Conservation (phyloP, 257 asterid genomes). For the Ilex aquifolium region DNA sequence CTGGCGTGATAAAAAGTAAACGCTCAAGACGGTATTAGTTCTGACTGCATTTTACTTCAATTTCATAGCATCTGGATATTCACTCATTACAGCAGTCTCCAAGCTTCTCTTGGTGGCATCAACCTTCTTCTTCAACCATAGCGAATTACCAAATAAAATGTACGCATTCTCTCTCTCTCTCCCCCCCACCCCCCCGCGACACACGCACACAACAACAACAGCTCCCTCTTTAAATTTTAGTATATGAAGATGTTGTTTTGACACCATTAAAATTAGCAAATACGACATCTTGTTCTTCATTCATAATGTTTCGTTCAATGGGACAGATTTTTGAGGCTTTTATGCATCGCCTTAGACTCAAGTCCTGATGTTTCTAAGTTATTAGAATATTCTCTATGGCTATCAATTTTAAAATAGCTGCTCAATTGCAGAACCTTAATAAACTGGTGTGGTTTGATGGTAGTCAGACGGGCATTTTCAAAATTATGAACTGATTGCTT, state of each 20-base stretch:
- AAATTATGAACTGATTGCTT: conserved; percentile 15
- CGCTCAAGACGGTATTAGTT: conserved; percentile 44
- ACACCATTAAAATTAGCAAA: too few relatives aligned
- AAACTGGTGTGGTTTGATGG: conserved; percentile 5
- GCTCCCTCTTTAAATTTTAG: too few relatives aligned
- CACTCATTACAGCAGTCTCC: conserved; percentile 62
- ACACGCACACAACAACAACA: neutral
- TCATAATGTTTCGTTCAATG: neutral
- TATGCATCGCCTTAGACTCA: neutral
- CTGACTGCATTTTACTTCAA: conserved; percentile 64
- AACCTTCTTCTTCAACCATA: conserved; percentile 74
- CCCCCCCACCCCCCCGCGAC: neutral
- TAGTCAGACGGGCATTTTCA: conserved; percentile 8
- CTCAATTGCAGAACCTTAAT: neutral
- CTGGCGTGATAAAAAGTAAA: conserved; percentile 78
- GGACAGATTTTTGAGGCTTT: neutral
- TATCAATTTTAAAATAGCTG: neutral
- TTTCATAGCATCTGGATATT: conserved; percentile 65
- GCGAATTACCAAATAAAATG: conserved; percentile 71
- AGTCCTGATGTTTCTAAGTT: neutral
- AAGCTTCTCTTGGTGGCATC: conserved; percentile 59
- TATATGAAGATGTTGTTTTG: too few relatives aligned
- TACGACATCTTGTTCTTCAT: neutral
- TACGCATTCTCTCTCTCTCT: conserved; percentile 23
- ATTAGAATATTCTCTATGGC: neutral